Evolutionary conservation across 768 basidiomycete species (phyloP), one percentile per base, ranked within the genome.

Genomic region (Clitopilus hobsonii): DNA sequence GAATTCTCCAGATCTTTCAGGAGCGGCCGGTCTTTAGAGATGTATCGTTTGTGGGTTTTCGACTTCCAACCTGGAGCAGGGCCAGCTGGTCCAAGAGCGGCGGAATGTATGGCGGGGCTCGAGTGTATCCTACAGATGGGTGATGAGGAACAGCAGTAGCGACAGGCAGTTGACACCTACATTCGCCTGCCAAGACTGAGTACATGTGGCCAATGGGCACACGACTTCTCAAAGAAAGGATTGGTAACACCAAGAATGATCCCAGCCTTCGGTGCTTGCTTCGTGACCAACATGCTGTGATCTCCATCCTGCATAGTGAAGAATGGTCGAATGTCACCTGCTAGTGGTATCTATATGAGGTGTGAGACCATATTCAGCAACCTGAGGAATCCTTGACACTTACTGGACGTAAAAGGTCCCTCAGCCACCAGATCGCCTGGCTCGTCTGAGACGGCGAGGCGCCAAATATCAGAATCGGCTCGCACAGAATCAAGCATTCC

Each of bases 301-400:
- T 97, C 94, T n/a, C 80, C 80, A 63, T 98, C 96, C 66, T 98
- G 96, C 62, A 99, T 94, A 14, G 96, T 97, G 60, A 98, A 90
- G 68, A 96, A 99, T 0, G 96, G 96, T 7, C 96, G 81, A 62
- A 92, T 83, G 64, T 99, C 95, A 1, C 83, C 84, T 0, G 87
- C 82, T 6, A 91, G 75, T 3, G 94, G 92, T 26, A 96, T 85
- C 92, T 94, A 38, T 30, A 26, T 41, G 24, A n/a, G 55, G n/a
- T n/a, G 24, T 13, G 38, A 52, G 24, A 45, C 25, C 8, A 30
- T 14, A 28, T 48, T 20, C 8, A 29, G n/a, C 54, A 20, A 8
- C 5, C 13, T 7, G 22, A 51, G 25, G n/a, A n/a, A n/a, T n/a
- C n/a, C n/a, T 51, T 27, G 38, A 29, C 1, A 60, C 71, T 53